Percentiles rank a stretch among this genome's conserved stretches.
Conservation (phyloP, 495 filamentous ascomycete genomes). For the Tuber calosporum region DNA sequence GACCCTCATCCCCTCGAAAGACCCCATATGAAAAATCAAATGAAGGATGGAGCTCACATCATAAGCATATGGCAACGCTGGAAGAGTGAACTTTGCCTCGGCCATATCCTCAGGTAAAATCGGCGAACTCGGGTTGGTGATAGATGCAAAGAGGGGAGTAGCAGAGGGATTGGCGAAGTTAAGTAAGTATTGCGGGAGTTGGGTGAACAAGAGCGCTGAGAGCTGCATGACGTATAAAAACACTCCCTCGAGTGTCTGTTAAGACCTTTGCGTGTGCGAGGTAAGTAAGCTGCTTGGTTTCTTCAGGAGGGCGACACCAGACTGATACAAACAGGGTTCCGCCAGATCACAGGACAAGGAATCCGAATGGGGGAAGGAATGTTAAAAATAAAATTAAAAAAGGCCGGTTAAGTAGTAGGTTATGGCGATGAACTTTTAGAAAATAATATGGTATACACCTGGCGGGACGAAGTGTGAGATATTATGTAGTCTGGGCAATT, state of each 20-base stretch:
- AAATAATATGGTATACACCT: neutral
- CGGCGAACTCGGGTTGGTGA: neutral
- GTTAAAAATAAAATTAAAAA: neutral
- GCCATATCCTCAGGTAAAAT: conserved; percentile 7
- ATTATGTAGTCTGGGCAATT: neutral
- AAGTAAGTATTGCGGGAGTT: conserved; percentile 33
- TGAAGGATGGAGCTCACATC: conserved; percentile 21
- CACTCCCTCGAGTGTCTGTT: neutral
- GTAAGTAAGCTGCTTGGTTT: neutral
- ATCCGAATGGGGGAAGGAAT: neutral
- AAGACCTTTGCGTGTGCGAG: neutral
- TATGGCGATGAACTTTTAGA: neutral
- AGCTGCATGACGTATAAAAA: conserved; percentile 22
- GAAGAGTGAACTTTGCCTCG: conserved; percentile 20
- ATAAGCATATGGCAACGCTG: conserved; percentile 33
- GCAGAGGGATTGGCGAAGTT: conserved; percentile 32
- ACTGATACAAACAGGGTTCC: neutral
- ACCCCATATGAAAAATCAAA: neutral
- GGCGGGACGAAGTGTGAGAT: neutral
- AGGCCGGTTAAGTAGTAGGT: neutral
- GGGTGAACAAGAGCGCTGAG: conserved; percentile 28
- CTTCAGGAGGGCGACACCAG: neutral
- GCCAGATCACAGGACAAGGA: neutral
- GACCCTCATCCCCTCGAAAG: neutral
- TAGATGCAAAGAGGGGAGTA: neutral